Percentiles rank a stretch among this genome's conserved stretches.
Conservation (phyloP, 768 basidiomycete genomes). For the Lentinula guzmanii region DNA sequence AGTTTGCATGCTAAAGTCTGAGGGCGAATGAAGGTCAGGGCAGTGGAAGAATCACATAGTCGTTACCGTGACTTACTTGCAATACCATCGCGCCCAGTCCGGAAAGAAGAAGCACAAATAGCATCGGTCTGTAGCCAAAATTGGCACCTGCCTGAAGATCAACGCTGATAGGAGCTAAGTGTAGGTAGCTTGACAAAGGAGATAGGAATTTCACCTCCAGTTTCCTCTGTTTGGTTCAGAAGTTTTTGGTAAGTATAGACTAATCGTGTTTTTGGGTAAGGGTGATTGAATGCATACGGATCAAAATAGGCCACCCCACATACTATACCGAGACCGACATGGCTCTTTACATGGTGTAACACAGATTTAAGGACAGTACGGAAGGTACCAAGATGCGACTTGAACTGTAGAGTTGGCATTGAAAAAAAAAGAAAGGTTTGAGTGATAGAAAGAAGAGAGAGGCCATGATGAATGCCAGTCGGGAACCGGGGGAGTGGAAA, state of each 20-base stretch:
- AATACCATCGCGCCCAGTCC: conserved; percentile 64
- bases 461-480: conserved; percentile 24
- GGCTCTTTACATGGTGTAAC: conserved; percentile 26
- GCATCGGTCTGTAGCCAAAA: conserved; percentile 68
- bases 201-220: conserved; percentile 32
- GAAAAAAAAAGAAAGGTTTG: conserved; percentile 7
- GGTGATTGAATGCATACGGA: conserved; percentile 37
- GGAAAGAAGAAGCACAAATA: conserved; percentile 57
- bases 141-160: conserved; percentile 74
- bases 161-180: conserved; percentile 30
- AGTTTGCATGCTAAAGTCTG: conserved; percentile 64
- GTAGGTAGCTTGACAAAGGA: background rate
- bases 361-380: conserved; percentile 9
- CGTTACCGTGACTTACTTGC: conserved; percentile 34
- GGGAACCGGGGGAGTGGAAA: conserved; percentile 25
- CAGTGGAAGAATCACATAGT: background rate
- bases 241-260: background rate
- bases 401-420: conserved; percentile 7
- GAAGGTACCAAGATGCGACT: background rate
- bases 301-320: conserved; percentile 74
- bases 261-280: background rate
- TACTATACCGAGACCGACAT: conserved; percentile 63
- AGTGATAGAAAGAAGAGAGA: conserved; percentile 4
- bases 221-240: conserved; percentile 43
- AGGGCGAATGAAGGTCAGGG: conserved; percentile 12